Conservation (phyloP, 2,329 filamentous ascomycete genomes). For the Arthroderma uncinatum region DNA sequence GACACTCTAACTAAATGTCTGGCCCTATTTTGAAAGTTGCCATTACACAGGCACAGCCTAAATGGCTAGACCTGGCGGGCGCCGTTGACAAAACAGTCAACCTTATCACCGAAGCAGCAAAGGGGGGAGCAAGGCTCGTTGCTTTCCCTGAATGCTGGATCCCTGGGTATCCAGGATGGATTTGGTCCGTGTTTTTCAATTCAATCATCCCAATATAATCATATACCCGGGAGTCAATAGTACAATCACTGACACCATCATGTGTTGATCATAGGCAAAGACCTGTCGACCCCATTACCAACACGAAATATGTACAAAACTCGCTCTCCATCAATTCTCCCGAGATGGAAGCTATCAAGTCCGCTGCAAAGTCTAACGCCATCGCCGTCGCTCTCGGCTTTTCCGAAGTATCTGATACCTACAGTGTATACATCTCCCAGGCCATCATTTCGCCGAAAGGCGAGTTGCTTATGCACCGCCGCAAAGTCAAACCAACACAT, state of each 20-base stretch:
- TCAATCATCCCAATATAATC: background rate
- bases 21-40: constrained; percentile 5
- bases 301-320: constrained; percentile 26
- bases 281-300: constrained; percentile 23
- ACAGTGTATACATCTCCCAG: constrained; percentile 39
- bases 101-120: constrained; percentile 46
- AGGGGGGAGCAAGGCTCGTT: constrained; percentile 44
- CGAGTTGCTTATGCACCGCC: constrained; percentile 31
- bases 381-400: constrained; percentile 40
- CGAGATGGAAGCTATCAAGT: constrained; percentile 31
- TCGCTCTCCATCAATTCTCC: constrained; percentile 22
- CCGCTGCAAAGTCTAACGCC: constrained; percentile 24
- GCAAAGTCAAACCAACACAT: constrained; percentile 45
- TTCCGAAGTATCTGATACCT: constrained; percentile 27
- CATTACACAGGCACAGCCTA: constrained; percentile 44
- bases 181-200: constrained; percentile 25
- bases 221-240: background rate
- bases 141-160: constrained; percentile 47
- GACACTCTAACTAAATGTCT: background rate
- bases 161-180: constrained; percentile 44
- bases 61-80: constrained; percentile 48
- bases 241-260: background rate
- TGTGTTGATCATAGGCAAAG: constrained; percentile 20
- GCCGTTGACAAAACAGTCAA: constrained; percentile 47
- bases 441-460: constrained; percentile 36